Evolutionary conservation across 306 rosid genomes (phyloP).

Genomic region (Gillenia trifoliata): DNA sequence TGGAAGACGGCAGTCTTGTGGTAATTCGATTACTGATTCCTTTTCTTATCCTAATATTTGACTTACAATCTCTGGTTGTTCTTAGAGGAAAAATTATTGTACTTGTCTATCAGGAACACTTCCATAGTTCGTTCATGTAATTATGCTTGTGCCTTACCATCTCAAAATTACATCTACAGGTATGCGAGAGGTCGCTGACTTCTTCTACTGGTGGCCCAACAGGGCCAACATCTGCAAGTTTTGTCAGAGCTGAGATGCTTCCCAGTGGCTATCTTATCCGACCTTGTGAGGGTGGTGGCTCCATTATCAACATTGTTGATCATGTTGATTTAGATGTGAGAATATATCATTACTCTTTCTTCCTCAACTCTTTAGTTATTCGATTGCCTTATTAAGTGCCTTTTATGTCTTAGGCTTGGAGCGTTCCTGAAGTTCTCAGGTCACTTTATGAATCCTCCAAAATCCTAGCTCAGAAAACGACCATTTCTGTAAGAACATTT

Average conservation of each 20-base stretch:
- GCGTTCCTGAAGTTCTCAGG: constrained; percentile 95
- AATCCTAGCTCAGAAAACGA: constrained; percentile 84
- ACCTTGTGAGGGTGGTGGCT: constrained; percentile 96
- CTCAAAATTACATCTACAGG: constrained; percentile 35
- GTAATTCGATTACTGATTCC: constrained; percentile 27
- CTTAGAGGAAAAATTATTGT: too few species aligned
- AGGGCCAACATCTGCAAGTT: constrained; percentile 73
- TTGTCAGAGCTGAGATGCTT: constrained; percentile 87
- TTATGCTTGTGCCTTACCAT: background rate
- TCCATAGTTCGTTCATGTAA: background rate
- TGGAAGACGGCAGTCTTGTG: constrained; percentile 99
- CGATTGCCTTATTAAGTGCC: too few species aligned
- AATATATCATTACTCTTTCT: background rate
- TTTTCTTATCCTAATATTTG: background rate
- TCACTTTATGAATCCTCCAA: constrained; percentile 93
- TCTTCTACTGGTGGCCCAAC: constrained; percentile 81
- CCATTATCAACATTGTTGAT: constrained; percentile 92
- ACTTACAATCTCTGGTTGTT: background rate
- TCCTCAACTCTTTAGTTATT: background rate
- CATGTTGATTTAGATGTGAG: constrained; percentile 84
- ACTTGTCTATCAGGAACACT: too few species aligned
- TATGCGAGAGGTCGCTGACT: constrained; percentile 89
- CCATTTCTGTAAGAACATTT: constrained; percentile 65
- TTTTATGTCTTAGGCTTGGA: constrained; percentile 59
- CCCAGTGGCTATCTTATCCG: constrained; percentile 92